These are phyloP conservation scores for Fusarium proliferatum DNA, from an alignment of 2,329 filamentous ascomycete genomes.

Conservation along the genomic window DNA sequence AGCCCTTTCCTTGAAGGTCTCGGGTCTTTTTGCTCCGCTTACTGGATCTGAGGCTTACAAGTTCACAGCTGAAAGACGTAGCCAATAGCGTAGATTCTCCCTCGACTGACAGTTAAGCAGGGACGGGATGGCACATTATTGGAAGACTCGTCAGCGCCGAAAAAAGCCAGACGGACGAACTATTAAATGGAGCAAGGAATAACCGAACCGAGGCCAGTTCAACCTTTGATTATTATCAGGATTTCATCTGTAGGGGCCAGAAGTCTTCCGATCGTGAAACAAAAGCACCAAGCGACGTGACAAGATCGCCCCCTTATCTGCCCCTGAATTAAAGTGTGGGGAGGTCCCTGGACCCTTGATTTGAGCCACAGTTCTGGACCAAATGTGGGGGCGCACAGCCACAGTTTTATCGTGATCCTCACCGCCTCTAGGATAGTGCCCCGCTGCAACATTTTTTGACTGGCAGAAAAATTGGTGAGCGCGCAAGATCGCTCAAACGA, in stretches of 20 bases:
- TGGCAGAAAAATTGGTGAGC: conserved; percentile 45
- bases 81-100: conserved; percentile 34
- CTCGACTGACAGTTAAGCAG: conserved; percentile 22
- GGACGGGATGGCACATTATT: conserved; percentile 24
- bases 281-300: conserved; percentile 34
- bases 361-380: conserved; percentile 34
- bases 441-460: conserved; percentile 41
- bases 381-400: conserved; percentile 21
- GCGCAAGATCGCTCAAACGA: conserved; percentile 14
- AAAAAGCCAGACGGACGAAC: background rate
- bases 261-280: conserved; percentile 32
- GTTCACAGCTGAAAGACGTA: conserved; percentile 30
- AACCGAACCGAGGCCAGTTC: background rate
- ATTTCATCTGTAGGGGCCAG: conserved; percentile 15
- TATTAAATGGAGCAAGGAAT: conserved; percentile 13
- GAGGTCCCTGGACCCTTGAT: conserved; percentile 37
- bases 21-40: background rate
- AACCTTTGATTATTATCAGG: conserved; percentile 1
- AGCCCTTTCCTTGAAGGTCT: background rate
- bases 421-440: conserved; percentile 36
- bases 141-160: conserved; percentile 11
- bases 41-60: conserved; percentile 25
- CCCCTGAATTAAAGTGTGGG: conserved; percentile 39
- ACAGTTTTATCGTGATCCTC: conserved; percentile 14
- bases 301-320: conserved; percentile 37